Base-by-base conservation (phyloP, 352 stramenopile genomes). In the Phytophthora meadii region DNA sequence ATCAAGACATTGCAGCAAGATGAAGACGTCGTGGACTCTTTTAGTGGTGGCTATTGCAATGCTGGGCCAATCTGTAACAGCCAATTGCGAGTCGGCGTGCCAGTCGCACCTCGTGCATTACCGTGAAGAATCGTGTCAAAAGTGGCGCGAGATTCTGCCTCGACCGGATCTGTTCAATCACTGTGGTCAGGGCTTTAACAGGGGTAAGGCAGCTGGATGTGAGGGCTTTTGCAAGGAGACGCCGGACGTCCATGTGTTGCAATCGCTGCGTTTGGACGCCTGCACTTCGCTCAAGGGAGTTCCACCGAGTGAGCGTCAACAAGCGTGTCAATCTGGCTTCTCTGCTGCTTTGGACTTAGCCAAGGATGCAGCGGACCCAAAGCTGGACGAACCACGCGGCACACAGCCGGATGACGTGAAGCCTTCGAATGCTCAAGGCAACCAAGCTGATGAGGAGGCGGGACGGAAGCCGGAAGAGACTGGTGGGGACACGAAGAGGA, bases 121-220 rank as follows among this genome's bases (percentile, higher is more conserved):
- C 54, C 71, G 75, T 17, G 72, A 82, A 37, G 36, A 71, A 3
- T 72, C 70, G 28, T 86, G 74, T 42, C 47, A 76, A 44, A 70
- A 70, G 30, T 86, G 77, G 72, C 69, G 77, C 34, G 70, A 81
- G 39, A 67, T 50, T 9, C 72, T 86, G 17, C 77, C 77, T 0
- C 74, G 77, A n/a, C 77, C 74, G 1, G 77, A 86, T 37, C 69
- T 86, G 61, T 86, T 78, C 66, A 80, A 76, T 39, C 70, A 79
- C 58, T 86, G 77, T 60, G 68, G 78, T 7, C 64, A 86, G 25
- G 77, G 77, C 11, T 86, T 71, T 58, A 79, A 75, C 55, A 66
- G 49, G 53, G 75, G 77, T 39, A 74, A 75, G 37, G 59, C 57
- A 3, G 74, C 68, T 5, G 77, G 71, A 5, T 85, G 77, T 25